Conservation (phyloP, 116 monocot genomes). For the Papilionanthe hybrid region DNA sequence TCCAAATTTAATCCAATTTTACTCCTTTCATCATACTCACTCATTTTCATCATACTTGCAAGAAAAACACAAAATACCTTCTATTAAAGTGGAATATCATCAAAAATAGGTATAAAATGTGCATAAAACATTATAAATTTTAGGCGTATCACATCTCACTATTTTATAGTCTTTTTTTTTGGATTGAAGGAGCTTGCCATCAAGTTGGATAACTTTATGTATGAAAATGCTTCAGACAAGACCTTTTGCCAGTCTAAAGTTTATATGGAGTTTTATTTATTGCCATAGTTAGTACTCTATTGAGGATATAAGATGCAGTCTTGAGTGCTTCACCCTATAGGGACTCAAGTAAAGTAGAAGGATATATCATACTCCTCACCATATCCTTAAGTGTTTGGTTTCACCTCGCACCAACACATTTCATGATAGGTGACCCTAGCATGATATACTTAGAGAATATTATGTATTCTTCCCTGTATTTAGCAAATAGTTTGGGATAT, state of each 20-base stretch:
- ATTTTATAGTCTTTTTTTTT: neutral
- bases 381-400: slow-evolving; percentile 9
- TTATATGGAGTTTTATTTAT: slow-evolving; percentile 1
- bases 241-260: neutral
- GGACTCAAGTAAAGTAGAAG: slow-evolving; percentile 10
- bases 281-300: slow-evolving; percentile 6
- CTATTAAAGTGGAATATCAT: no score
- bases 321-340: neutral
- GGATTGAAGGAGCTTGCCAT: neutral
- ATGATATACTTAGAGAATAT: no score
- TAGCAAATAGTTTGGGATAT: no score
- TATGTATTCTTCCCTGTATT: no score
- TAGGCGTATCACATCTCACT: no score
- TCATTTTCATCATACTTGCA: no score
- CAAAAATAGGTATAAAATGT: no score
- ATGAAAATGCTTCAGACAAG: slow-evolving; percentile 5
- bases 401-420: slow-evolving; percentile 6
- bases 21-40: no score
- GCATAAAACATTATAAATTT: no score
- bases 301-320: neutral
- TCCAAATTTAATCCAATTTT: no score
- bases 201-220: neutral
- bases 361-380: slow-evolving; percentile 16
- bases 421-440: slow-evolving; percentile 2
- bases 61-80: no score